Evolutionary conservation across 1,284 basidiomycete genomes (phyloP), one percentile per base, ranked within the genome.

Genomic region (Ceratobasidium sp.): DNA sequence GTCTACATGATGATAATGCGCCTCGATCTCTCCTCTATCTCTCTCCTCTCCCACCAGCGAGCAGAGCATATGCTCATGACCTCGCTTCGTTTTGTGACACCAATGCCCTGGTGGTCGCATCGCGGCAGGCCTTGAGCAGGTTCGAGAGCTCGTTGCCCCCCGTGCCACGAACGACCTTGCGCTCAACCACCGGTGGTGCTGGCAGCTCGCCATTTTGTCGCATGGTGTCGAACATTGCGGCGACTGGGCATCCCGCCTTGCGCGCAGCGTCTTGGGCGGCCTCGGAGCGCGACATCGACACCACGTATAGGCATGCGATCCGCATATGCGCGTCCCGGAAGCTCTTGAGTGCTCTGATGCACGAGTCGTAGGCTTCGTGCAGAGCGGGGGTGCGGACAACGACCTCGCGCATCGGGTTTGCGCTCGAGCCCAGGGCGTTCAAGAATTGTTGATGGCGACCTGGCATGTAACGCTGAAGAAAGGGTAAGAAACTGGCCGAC

Each of bases 251-350:
- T 49, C 66, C 66, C 16, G 66, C 66, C 66, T 70, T 70, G 54
- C 66, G 66, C 18, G 66, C 66, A 23, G 66, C 52, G 2, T 70
- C 66, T 28, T 70, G 66, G 38, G 66, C 66, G 55, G 66, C 66
- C 66, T 70, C 66, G 52, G 66, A 70, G 32, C 66, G 66, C 41
- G 66, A 70, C 66, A 70, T 70, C 7, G 66, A 70, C 35, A 96
- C 82, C 76, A 96, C 95, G 81, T 96, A 97, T 63, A 93, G 79
- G 38, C 92, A 87, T 23, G 92, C 95, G 73, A 98, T 91, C 64
- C 89, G 87, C 83, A 98, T 91, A 81, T 98, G 96, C 55, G 90
- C 90, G 78, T 97, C 93, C 58, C 96, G 86, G 79, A 98, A 91
- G 59, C 85, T 82, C 82, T 94, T 94, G 72, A 98, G 84, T 6